These are phyloP conservation scores for Epichloe brachyelytri DNA, from an alignment of 2,329 filamentous ascomycete species.

Conservation along the genomic window DNA sequence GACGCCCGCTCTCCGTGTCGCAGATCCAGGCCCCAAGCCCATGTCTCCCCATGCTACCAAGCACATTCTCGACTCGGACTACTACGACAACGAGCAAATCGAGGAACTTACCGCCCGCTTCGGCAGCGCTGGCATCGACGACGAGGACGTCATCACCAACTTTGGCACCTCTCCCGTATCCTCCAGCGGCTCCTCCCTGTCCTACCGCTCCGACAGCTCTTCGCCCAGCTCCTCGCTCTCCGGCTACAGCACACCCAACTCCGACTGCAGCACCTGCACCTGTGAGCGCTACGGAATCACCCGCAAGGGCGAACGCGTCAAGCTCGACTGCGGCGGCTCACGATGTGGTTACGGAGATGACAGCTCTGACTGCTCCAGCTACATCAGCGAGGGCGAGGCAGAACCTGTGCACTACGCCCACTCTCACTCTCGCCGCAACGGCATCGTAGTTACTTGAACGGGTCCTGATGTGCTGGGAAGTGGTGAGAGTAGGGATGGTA, in stretches of 20 bases:
- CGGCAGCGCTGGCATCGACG: slow-evolving; percentile 44
- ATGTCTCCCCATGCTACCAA: slow-evolving; percentile 77
- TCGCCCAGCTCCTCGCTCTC: slow-evolving; percentile 61
- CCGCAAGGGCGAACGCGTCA: slow-evolving; percentile 81
- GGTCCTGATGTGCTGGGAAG: background rate
- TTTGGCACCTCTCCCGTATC: slow-evolving; percentile 48
- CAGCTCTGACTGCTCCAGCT: slow-evolving; percentile 56
- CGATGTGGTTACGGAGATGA: slow-evolving; percentile 75
- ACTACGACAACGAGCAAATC: slow-evolving; percentile 56
- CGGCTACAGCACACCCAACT: slow-evolving; percentile 67
- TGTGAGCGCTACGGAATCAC: slow-evolving; percentile 97
- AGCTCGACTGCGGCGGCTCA: slow-evolving; percentile 85
- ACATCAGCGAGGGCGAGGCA: slow-evolving; percentile 45
- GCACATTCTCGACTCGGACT: slow-evolving; percentile 73
- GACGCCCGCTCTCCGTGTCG: slow-evolving; percentile 74
- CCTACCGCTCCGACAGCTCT: slow-evolving; percentile 60
- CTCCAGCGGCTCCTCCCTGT: slow-evolving; percentile 56
- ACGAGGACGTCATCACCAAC: slow-evolving; percentile 42
- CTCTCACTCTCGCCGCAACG: slow-evolving; percentile 47
- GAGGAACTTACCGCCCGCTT: slow-evolving; percentile 73
- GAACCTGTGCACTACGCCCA: slow-evolving; percentile 30
- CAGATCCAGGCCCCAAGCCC: slow-evolving; percentile 89
- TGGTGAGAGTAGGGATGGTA: background rate
- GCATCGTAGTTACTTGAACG: slow-evolving; percentile 42
- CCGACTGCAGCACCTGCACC: slow-evolving; percentile 68